Percentiles rank a stretch among this genome's conserved stretches.
Evolutionary conservation across 768 basidiomycete species (phyloP).

Genomic region (Mycena amicta): DNA sequence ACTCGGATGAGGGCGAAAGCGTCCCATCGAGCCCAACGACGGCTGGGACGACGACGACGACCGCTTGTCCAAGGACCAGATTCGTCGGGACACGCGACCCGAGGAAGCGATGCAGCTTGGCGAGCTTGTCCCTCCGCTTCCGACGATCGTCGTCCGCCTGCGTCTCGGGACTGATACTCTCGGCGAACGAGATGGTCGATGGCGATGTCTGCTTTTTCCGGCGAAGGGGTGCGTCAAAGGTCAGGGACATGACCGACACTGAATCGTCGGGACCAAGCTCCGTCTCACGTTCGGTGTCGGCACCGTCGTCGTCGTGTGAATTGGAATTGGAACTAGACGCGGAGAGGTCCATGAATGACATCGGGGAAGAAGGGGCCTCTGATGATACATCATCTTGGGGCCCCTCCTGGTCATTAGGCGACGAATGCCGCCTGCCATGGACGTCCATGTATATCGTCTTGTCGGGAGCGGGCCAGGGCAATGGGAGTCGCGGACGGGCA

Average conservation of each 20-base stretch:
- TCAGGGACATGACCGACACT: slow-evolving; percentile 3
- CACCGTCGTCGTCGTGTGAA: not conserved
- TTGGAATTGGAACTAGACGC: not conserved
- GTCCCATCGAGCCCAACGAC: slow-evolving; percentile 36
- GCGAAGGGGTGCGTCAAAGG: not conserved
- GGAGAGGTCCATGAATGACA: slow-evolving; percentile 51
- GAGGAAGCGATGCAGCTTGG: slow-evolving; percentile 82
- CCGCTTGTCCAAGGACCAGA: slow-evolving; percentile 58
- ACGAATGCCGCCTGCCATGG: slow-evolving; percentile 42
- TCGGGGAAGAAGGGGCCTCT: slow-evolving; percentile 31
- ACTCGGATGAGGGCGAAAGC: slow-evolving; percentile 26
- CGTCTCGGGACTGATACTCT: slow-evolving; percentile 53
- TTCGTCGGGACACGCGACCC: slow-evolving; percentile 78
- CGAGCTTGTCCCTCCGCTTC: slow-evolving; percentile 74
- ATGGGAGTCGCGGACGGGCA: slow-evolving; percentile 3
- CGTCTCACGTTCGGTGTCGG: slow-evolving; percentile 1
- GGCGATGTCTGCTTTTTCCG: slow-evolving; percentile 36
- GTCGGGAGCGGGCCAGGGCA: slow-evolving; percentile 37
- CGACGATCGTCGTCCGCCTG: slow-evolving; percentile 63
- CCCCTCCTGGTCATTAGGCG: too few species aligned
- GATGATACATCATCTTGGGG: slow-evolving; percentile 28
- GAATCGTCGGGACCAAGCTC: slow-evolving; percentile 12
- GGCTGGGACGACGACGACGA: slow-evolving; percentile 33
- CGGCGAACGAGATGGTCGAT: slow-evolving; percentile 49
- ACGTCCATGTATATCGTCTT: slow-evolving; percentile 29